Conservation (phyloP, 805 yeast species). For the Grigorovia transvaalensis region DNA sequence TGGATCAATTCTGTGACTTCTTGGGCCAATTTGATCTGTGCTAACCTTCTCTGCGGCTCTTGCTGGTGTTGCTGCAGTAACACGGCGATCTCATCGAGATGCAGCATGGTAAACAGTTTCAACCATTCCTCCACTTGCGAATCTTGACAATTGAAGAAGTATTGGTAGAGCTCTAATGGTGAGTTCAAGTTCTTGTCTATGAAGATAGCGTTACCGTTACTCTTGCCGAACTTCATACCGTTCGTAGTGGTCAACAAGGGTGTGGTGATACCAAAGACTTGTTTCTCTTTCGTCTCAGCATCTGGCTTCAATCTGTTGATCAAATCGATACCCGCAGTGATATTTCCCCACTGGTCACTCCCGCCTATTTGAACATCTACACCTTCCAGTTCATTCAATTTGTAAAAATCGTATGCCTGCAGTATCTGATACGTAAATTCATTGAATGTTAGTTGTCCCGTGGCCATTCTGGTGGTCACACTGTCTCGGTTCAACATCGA, state of each 20-base stretch:
- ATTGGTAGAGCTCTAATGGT: slow-evolving; percentile 77
- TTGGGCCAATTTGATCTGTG: slow-evolving; percentile 67
- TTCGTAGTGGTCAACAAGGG: slow-evolving; percentile 79
- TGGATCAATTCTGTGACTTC: slow-evolving; percentile 84
- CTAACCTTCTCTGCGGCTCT: slow-evolving; percentile 56
- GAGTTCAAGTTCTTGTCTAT: slow-evolving; percentile 65
- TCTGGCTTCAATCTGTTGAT: slow-evolving; percentile 39
- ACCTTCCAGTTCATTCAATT: slow-evolving; percentile 46
- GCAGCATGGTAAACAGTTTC: slow-evolving; percentile 70
- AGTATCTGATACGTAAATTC: slow-evolving; percentile 88
- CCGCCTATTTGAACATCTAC: slow-evolving; percentile 87
- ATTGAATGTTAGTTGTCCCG: slow-evolving; percentile 79
- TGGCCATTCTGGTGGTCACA: slow-evolving; percentile 60
- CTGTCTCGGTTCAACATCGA: slow-evolving; percentile 88
- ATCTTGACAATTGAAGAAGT: slow-evolving; percentile 71
- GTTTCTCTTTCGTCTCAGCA: slow-evolving; percentile 29
- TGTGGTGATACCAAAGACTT: slow-evolving; percentile 61
- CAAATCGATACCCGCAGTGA: slow-evolving; percentile 88
- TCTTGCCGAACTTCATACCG: slow-evolving; percentile 93
- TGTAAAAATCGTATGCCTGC: slow-evolving; percentile 91
- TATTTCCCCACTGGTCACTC: slow-evolving; percentile 97
- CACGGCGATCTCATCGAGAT: slow-evolving; percentile 44
- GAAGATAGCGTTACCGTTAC: slow-evolving; percentile 94
- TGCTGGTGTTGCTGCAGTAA: slow-evolving; percentile 42
- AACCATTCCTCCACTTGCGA: slow-evolving; percentile 59